Evolutionary conservation across 1,284 basidiomycete genomes (phyloP), one percentile per base, ranked within the genome.

Genomic region (Schizopora paradoxa): DNA sequence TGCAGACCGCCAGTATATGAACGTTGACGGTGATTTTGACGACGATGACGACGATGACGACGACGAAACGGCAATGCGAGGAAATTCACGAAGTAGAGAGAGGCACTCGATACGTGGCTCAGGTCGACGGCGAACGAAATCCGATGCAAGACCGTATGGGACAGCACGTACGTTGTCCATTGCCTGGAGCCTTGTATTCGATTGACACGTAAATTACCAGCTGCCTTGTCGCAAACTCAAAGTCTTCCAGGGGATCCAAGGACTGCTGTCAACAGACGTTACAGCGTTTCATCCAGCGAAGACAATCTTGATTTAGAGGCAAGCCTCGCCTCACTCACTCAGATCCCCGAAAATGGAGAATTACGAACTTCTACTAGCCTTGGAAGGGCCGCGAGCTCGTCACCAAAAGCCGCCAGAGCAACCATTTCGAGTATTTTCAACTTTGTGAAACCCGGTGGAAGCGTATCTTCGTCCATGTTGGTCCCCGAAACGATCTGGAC

Each of bases 401-500:
- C 68, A 1, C 67, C 75, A 0, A 63, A 73, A 5, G 64, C 68
- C 3, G 68, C 64, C 29, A 60, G 61, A 3, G 61, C 61, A 5
- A 53, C 52, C 2, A 55, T 85, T 1, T 70, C 74, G 0, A 74
- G 58, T 57, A 75, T 66, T 49, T 61, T 84, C 23, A 66, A 66
- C 34, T 62, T 64, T 54, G 63, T 77, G 57, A 73, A 61, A 45
- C 44, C 54, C 19, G 44, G 48, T 22, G 76, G 77, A 51, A 82
- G 73, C 50, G 61, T 77, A 21, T 64, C 71, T 0, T 76, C 78
- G 6, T 56, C 65, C 2, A 51, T 39, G 1, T 53, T 57, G 13
- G 51, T 35, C 11, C 52, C 50, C 1, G 75, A 76, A 41, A 76
- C 72, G 8, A 73, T 92, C 14, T 98, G 93, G 92, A 89, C 78